Base-by-base conservation (phyloP, 2,329 filamentous ascomycete genomes). In the Penicillium sp. region DNA sequence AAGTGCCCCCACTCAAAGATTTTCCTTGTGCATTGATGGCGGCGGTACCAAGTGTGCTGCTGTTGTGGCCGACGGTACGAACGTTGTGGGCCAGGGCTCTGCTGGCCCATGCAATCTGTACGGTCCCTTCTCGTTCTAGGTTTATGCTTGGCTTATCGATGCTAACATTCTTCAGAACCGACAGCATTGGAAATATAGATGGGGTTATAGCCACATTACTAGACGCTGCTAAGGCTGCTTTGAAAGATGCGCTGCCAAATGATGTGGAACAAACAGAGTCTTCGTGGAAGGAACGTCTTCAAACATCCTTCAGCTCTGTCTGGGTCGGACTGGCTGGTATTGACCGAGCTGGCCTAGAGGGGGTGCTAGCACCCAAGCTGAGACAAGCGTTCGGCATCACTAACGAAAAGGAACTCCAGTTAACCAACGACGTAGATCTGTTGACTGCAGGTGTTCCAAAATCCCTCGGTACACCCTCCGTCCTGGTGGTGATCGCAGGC, bases 31-130 rank as follows among this genome's bases (percentile, higher is more conserved):
- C 33, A 62, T 74, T 17, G 71, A 74, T 57, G 71, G 70, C 0
- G 72, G 72, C 15, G 71, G 70, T 1, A 71, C 63, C 3, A 72
- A 72, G 52, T 72, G 70, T 51, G 70, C 68, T 19, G 72, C 70
- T n/a, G 63, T 62, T 2, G 50, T 71, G 10, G 50, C 67, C 5
- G 59, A 62, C 15, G 46, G 48, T 1, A 45, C 58, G 17, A 65
- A 65, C 2, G 40, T 54, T 4, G 43, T 57, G 0, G 64, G 62
- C 2, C 55, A 55, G 22, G 69, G 69, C 5, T 61, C 58, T 29
- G 61, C 65, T 32, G 68, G 69, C 2, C 61, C 68, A 17, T 71
- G 70, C 46, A 73, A 74, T 56, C 53, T 72, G 69, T 72, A 62
- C 47, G 65, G 57, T 3, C 4, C 28, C 6, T 35, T 26, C n/a